A percentile compares a stretch with the other conserved stretches of the same genome.
These are phyloP conservation scores for Boletus reticulatus DNA, from an alignment of 768 basidiomycete species.

Conservation along the genomic window DNA sequence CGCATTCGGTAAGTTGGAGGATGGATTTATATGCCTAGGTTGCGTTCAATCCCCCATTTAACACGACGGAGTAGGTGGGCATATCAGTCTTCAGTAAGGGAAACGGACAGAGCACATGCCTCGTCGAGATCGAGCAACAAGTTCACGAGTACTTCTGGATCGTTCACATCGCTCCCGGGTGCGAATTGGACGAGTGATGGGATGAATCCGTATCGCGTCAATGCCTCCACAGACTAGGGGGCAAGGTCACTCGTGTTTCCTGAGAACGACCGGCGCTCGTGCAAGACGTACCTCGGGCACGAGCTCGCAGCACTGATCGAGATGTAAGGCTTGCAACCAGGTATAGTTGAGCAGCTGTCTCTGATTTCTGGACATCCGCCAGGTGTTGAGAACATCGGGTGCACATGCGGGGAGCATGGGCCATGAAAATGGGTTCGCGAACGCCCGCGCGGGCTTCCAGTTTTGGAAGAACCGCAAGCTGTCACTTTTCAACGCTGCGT, in stretches of 20 bases:
- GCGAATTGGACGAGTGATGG: conserved; percentile 23
- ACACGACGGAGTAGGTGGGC: not conserved
- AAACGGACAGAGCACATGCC: conserved; percentile 5
- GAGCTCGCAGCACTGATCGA: conserved; percentile 29
- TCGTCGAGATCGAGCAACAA: conserved; percentile 27
- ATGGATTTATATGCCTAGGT: conserved; percentile 26
- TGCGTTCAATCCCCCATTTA: not conserved
- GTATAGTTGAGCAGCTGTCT: conserved; percentile 30
- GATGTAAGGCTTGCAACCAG: conserved; percentile 29
- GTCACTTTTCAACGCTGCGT: conserved; percentile 17
- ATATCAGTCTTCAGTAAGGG: not conserved
- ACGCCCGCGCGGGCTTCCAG: conserved; percentile 32
- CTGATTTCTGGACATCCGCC: conserved; percentile 24
- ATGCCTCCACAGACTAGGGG: conserved; percentile 25
- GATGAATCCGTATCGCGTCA: conserved; percentile 27
- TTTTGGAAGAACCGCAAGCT: conserved; percentile 29
- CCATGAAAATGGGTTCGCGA: conserved; percentile 34
- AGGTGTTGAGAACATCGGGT: conserved; percentile 27
- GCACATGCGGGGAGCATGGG: conserved; percentile 28
- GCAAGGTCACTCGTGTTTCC: not conserved
- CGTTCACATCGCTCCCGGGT: conserved; percentile 22
- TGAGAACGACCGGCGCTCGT: not conserved
- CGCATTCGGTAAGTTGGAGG: conserved; percentile 21
- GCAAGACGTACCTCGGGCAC: conserved; percentile 13
- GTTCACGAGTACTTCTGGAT: conserved; percentile 21